Percentiles rank a stretch among this genome's conserved stretches.
Conservation (phyloP, 257 asterid genomes). For the Nicotiana paniculata region DNA sequence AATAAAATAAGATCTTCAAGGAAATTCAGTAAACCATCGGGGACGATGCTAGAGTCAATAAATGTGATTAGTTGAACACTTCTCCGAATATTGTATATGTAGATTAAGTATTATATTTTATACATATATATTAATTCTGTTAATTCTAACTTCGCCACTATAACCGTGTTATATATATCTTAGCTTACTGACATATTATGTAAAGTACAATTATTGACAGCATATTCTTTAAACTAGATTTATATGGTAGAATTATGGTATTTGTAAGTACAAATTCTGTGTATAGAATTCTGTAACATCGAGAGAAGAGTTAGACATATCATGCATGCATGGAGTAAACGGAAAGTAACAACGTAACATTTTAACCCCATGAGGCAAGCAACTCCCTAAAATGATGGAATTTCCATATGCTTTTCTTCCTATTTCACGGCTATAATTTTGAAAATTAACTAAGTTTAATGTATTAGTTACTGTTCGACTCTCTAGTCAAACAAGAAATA, state of each 20-base stretch:
- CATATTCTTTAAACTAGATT: not conserved
- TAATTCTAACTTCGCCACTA: not conserved
- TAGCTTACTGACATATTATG: not conserved
- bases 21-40: too few species aligned
- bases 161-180: not conserved
- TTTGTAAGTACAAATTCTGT: not conserved
- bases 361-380: constrained; percentile 1
- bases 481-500: not conserved
- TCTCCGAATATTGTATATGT: too few species aligned
- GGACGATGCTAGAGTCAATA: too few species aligned
- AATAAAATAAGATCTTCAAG: too few species aligned
- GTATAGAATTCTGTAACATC: not conserved
- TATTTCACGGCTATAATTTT: not conserved
- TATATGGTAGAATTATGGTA: not conserved
- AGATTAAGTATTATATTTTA: too few species aligned
- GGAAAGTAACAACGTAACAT: not conserved
- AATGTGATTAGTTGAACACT: too few species aligned
- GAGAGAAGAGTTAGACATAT: not conserved
- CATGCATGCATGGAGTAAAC: not conserved
- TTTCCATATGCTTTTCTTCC: not conserved
- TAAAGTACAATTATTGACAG: not conserved
- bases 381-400: not conserved
- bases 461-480: not conserved
- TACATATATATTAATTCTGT: too few species aligned
- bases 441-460: not conserved